These are phyloP conservation scores for Cornus florida DNA, from an alignment of 148 eudicot genomes.

Conservation along the genomic window DNA sequence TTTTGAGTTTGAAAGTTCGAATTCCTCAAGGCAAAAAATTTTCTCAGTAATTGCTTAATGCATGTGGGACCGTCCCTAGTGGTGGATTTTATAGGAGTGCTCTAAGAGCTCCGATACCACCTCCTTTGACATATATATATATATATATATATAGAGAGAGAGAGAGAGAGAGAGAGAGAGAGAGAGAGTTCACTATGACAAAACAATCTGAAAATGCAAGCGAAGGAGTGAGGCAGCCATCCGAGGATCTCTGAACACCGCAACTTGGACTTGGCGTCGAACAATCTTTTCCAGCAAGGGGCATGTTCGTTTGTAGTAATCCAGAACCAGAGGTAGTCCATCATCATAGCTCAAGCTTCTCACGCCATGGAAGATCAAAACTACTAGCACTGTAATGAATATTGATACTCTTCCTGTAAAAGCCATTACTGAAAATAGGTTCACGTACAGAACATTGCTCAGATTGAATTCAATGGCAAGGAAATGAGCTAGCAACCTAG, in stretches of 20 bases:
- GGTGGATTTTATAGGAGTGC: too few species aligned
- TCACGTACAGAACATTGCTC: background rate
- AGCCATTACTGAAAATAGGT: background rate
- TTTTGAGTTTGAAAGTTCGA: too few species aligned
- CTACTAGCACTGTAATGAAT: constrained; percentile 1
- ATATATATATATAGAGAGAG: background rate
- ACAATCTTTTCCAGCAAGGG: constrained; percentile 53
- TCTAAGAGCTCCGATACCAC: too few species aligned
- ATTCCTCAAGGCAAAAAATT: too few species aligned
- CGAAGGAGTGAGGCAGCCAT: constrained; percentile 66
- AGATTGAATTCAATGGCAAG: background rate
- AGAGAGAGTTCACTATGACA: constrained; percentile 41
- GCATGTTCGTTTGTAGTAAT: constrained; percentile 52
- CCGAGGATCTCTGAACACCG: constrained; percentile 50
- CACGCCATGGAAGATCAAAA: constrained; percentile 20
- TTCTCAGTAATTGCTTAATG: too few species aligned
- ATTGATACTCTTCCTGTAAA: background rate
- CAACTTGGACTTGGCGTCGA: constrained; percentile 41
- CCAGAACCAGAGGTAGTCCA: constrained; percentile 25
- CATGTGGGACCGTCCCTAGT: too few species aligned
- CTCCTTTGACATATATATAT: background rate
- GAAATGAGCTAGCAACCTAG: background rate
- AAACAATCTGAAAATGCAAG: constrained; percentile 77
- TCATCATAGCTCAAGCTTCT: constrained; percentile 13
- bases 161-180: background rate